A percentile compares a stretch with the other conserved stretches of the same genome.
phyloP scores from a whole-genome alignment of 768 basidiomycete genomes.

The Phylloporus sp. region DNA sequence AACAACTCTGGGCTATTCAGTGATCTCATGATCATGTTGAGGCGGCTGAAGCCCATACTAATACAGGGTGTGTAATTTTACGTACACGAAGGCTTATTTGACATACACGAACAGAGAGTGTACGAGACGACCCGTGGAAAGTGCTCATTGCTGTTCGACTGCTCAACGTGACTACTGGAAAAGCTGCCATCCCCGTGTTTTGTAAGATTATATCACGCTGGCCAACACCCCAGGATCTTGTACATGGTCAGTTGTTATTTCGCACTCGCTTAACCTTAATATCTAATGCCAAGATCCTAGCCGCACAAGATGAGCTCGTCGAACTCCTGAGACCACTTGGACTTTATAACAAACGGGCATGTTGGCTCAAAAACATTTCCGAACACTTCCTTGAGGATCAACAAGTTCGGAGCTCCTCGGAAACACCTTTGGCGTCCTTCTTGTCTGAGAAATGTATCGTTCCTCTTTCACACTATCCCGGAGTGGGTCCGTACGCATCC shows the following conservation, averaged over 20 bases:
- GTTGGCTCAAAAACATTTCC: conserved; percentile 54
- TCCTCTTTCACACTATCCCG: conserved; percentile 56
- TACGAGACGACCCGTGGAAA: conserved; percentile 63
- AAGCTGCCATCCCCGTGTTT: conserved; percentile 62
- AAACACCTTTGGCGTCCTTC: not conserved
- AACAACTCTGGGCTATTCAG: conserved; percentile 6
- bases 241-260: conserved; percentile 41
- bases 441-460: not conserved
- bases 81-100: not conserved
- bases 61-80: conserved; percentile 24
- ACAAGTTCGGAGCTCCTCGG: conserved; percentile 22
- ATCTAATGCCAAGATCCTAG: conserved; percentile 26
- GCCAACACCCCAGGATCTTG: conserved; percentile 53
- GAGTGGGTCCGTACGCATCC: conserved; percentile 66
- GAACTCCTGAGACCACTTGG: conserved; percentile 52
- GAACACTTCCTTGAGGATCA: conserved; percentile 44
- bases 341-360: conserved; percentile 53
- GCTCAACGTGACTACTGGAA: conserved; percentile 67
- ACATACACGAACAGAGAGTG: conserved; percentile 37
- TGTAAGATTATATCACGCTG: conserved; percentile 53
- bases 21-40: conserved; percentile 27
- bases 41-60: conserved; percentile 29
- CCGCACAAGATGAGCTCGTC: conserved; percentile 41
- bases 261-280: not conserved
- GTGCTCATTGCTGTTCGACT: conserved; percentile 62